Evolutionary conservation across 257 asterid genomes (phyloP).

Genomic region (Solanum sejunctum): DNA sequence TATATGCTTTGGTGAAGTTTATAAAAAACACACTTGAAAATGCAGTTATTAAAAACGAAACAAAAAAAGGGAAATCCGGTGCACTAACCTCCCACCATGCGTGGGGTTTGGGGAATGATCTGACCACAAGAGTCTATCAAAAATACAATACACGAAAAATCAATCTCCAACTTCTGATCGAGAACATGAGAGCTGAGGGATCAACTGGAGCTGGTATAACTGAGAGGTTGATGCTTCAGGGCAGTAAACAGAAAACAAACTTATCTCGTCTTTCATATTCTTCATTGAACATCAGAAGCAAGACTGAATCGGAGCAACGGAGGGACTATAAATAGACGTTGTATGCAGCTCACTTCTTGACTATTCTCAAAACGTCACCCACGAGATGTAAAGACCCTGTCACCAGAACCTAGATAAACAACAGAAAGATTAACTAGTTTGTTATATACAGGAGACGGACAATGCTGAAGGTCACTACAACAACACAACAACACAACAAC

Average conservation of each 20-base stretch:
- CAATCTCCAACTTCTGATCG: not conserved
- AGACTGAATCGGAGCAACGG: not conserved
- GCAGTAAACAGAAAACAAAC: not conserved
- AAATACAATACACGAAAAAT: not conserved
- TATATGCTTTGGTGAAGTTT: not conserved
- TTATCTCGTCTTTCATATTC: not conserved
- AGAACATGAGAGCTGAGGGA: not conserved
- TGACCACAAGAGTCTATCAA: not conserved
- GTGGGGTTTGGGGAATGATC: not conserved
- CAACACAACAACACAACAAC: too few species aligned
- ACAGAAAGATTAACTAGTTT: not conserved
- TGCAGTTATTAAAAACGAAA: not conserved
- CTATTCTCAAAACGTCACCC: constrained; percentile 66
- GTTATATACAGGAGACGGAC: not conserved
- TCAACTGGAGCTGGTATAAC: not conserved
- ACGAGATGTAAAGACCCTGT: constrained; percentile 89
- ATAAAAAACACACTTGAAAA: not conserved
- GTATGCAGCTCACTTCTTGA: constrained; percentile 42
- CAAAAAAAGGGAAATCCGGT: not conserved
- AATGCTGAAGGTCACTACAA: not conserved
- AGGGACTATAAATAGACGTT: not conserved
- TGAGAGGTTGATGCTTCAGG: not conserved
- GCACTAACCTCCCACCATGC: not conserved
- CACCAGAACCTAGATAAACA: constrained; percentile 59
- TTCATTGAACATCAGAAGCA: not conserved